Conservation (phyloP, 2,329 filamentous ascomycete species). For the Sphaerostilbella broomeana region DNA sequence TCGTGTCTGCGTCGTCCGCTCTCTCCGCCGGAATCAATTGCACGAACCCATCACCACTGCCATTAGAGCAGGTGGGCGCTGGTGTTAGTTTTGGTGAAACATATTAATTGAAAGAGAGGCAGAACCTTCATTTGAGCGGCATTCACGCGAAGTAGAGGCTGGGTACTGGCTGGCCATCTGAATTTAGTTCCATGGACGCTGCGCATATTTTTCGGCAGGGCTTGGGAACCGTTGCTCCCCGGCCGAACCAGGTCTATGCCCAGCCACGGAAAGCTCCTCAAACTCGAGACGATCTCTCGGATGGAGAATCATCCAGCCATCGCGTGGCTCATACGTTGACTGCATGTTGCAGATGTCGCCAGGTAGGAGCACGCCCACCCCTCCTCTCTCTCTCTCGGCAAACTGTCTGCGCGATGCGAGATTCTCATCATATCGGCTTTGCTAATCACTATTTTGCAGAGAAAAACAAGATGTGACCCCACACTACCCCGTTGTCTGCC, state of each 20-base stretch:
- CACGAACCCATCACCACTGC: no score
- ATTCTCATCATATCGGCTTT: no score
- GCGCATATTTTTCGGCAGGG: slow-evolving; percentile 54
- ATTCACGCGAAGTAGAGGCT: no score
- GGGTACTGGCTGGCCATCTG: slow-evolving; percentile 1
- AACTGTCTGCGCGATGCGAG: no score
- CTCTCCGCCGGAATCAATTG: no score
- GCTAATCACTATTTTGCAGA: slow-evolving; percentile 41
- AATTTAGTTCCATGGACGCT: slow-evolving; percentile 51
- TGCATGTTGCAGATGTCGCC: slow-evolving; percentile 72
- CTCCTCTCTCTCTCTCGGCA: no score
- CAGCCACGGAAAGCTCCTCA: slow-evolving; percentile 25
- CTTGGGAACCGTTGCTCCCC: slow-evolving; percentile 39
- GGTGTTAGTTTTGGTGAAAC: no score
- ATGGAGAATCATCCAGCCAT: slow-evolving; percentile 46
- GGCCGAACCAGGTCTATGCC: slow-evolving; percentile 26
- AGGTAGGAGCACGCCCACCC: slow-evolving; percentile 44
- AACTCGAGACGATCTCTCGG: slow-evolving; percentile 36
- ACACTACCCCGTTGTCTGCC: slow-evolving; percentile 85
- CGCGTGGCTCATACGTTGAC: slow-evolving; percentile 73
- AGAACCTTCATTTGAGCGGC: no score
- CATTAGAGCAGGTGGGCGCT: no score
- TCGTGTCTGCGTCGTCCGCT: no score
- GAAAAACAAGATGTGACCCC: slow-evolving; percentile 94
- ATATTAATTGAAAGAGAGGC: no score